Percentiles rank a stretch among this genome's conserved stretches.
These are phyloP conservation scores for Kwoniella dendrophila DNA, from an alignment of 768 basidiomycete species.

Conservation along the genomic window DNA sequence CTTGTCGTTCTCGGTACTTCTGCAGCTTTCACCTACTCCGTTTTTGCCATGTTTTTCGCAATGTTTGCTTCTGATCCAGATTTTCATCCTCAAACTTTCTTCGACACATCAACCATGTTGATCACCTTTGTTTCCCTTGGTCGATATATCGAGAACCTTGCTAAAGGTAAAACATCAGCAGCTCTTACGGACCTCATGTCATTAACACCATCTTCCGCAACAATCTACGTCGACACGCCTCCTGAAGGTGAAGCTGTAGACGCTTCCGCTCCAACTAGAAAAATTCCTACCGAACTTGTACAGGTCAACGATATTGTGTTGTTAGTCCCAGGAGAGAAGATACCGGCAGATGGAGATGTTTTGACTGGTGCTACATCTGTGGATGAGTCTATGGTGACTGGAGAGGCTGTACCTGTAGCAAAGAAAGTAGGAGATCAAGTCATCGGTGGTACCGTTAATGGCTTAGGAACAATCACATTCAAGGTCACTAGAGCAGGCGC, in stretches of 20 bases:
- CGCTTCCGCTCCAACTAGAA: constrained; percentile 62
- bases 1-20: constrained; percentile 94
- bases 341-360: constrained; percentile 93
- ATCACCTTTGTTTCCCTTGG: constrained; percentile 96
- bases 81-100: constrained; percentile 84
- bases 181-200: constrained; percentile 96
- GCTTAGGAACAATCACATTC: constrained; percentile 96
- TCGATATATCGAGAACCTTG: constrained; percentile 91
- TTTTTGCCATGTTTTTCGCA: constrained; percentile 69
- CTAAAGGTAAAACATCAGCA: constrained; percentile 95
- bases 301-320: constrained; percentile 93
- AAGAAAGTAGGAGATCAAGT: constrained; percentile 83
- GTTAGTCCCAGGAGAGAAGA: constrained; percentile 92
- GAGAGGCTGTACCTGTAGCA: constrained; percentile 83
- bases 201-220: constrained; percentile 91
- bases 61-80: constrained; percentile 60
- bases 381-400: constrained; percentile 98
- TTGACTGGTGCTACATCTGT: constrained; percentile 80
- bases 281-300: constrained; percentile 88
- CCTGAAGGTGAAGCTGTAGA: constrained; percentile 31
- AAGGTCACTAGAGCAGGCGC: constrained; percentile 90
- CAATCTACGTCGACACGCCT: constrained; percentile 80
- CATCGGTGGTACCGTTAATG: constrained; percentile 96
- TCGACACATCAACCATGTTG: constrained; percentile 98
- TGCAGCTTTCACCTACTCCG: constrained; percentile 88